Conservation (phyloP, 371 early-diverging fungal species). For the Apophysomyces variabilis region DNA sequence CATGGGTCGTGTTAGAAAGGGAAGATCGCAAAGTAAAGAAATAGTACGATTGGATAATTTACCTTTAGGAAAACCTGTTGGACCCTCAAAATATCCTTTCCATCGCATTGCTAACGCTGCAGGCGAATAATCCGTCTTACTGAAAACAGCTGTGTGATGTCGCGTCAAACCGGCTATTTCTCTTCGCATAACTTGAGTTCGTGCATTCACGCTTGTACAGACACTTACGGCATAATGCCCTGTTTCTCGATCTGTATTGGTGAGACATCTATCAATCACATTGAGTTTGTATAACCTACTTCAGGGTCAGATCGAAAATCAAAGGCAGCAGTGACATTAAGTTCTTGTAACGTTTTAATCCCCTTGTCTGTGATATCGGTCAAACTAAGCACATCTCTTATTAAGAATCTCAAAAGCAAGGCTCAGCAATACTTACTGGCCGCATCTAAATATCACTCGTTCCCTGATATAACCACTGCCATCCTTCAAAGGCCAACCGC, state of each 20-base stretch:
- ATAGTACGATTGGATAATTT: not conserved
- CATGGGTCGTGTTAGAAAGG: not conserved
- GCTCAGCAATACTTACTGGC: constrained; percentile 35
- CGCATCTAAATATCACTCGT: constrained; percentile 52
- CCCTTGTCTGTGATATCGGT: constrained; percentile 50
- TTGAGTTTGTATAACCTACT: not conserved
- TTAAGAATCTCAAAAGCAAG: not conserved
- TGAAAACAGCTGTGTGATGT: constrained; percentile 61
- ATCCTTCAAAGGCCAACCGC: constrained; percentile 51
- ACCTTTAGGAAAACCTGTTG: constrained; percentile 61
- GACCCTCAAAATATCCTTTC: constrained; percentile 63
- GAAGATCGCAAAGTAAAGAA: too few relatives aligned
- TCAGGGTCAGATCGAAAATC: constrained; percentile 65
- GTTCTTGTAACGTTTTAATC: constrained; percentile 39
- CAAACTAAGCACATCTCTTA: constrained; percentile 21
- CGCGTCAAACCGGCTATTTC: constrained; percentile 38
- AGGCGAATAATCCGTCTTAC: constrained; percentile 64
- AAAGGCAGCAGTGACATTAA: constrained; percentile 59
- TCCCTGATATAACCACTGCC: constrained; percentile 48
- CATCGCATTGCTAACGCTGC: constrained; percentile 63
- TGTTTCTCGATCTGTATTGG: constrained; percentile 36
- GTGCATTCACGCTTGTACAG: not conserved
- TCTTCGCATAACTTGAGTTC: constrained; percentile 19
- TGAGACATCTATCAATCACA: too few relatives aligned
- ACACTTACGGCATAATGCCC: constrained; percentile 47